Percentiles rank a stretch among this genome's conserved stretches.
phyloP scores from a whole-genome alignment of 352 stramenopile genomes.

The Labyrinthula sp. region DNA sequence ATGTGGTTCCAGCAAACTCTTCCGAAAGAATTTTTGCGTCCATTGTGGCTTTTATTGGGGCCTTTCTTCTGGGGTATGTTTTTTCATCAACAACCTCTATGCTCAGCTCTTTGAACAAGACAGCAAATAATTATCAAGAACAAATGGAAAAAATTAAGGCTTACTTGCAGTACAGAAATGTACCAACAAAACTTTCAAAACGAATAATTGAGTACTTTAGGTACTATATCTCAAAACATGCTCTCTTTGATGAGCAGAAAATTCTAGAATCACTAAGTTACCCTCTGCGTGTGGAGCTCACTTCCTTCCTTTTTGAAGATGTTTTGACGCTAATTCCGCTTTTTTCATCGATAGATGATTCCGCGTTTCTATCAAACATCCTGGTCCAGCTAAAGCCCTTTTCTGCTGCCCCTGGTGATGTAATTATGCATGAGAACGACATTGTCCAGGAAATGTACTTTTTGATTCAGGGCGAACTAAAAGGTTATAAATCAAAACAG shows the following conservation, averaged over 20 bases:
- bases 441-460: conserved; percentile 23
- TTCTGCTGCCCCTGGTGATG: conserved; percentile 18
- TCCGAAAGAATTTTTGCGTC: conserved; percentile 14
- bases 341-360: conserved; percentile 15
- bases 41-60: conserved; percentile 10
- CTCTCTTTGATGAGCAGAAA: conserved; percentile 27
- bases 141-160: conserved; percentile 30
- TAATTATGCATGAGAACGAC: conserved; percentile 24
- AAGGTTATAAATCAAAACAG: too few relatives aligned
- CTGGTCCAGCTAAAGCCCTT: conserved; percentile 25
- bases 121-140: conserved; percentile 4
- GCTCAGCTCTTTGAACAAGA: conserved; percentile 12
- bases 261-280: conserved; percentile 22
- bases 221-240: conserved; percentile 7
- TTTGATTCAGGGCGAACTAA: conserved; percentile 6
- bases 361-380: conserved; percentile 22
- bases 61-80: conserved; percentile 24
- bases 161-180: conserved; percentile 28
- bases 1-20: conserved; percentile 8
- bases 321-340: conserved; percentile 24
- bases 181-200: conserved; percentile 2
- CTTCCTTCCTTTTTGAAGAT: conserved; percentile 19
- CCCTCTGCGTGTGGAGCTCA: conserved; percentile 14
- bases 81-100: conserved; percentile 26
- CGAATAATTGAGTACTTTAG: conserved; percentile 16